Base-by-base conservation (phyloP, 129 eudicot genomes). In the Tagetes erecta region DNA sequence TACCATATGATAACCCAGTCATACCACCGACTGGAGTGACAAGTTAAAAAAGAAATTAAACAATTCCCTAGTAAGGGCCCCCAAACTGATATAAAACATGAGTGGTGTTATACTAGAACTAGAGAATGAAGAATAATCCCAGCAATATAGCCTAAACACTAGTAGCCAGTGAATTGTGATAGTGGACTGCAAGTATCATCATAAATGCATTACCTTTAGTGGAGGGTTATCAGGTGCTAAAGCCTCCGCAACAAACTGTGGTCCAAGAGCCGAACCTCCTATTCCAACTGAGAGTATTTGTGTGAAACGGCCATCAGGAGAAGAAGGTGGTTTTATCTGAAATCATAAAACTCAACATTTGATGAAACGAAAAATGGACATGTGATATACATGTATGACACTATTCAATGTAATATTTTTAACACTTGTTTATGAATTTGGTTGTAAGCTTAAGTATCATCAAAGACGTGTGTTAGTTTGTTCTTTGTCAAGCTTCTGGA, bases 201-300 rank as follows among this genome's bases (percentile, higher is more conserved):
- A 50, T 2, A 51, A 63, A 41, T 30, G 14, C n/a, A 53, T 52
- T 83, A 90, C 97, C 97, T 94, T 94, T 37, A 94, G 98, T 75
- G 96, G 97, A 68, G 98, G 98, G 80, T 94, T 94, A 84, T 94
- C 98, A 36, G 98, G 97, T 84, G 98, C 97, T 84, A 94, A 72
- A 65, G 98, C 98, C 87, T 94, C 97, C 8, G 98, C 98, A 76
- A 94, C 97, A 85, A 94, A 94, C 78, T 94, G 98, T 58, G 98
- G 98, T 39, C 98, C 98, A 45, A 94, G 91, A 68, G 98, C 98
- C 30, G 98, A 94, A 74, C 98, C 98, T 75, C 98, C 98, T 64
- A 94, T 94, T 64, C 98, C 98, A 78, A 94, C 91, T 34, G 97
- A 93, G 63, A 90, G 97, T 64, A 93, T 87, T 79, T 94, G 98